Evolutionary conservation across 1,139 yeast species (phyloP), one percentile per base, ranked within the genome.

Genomic region (Saccharomyces hybrid): DNA sequence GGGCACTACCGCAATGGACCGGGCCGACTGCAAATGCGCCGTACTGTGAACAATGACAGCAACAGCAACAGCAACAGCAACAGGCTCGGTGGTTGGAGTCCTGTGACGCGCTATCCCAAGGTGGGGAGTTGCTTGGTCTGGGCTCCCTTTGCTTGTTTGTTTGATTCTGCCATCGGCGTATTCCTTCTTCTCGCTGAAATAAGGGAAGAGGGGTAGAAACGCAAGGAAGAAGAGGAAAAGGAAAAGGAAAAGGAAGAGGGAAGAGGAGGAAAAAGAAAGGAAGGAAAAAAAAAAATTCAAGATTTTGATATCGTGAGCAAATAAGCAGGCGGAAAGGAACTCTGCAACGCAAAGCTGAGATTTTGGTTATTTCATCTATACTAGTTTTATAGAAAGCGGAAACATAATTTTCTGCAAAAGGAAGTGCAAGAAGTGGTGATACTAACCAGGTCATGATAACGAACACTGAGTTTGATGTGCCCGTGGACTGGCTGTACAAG

Each of bases 401-500:
- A 19, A 38, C 11, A 11, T 4, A 19, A 11, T n/a, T n/a, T 38
- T 19, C 7, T 24, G 9, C 12, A 12, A 48, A 29, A 27, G 42
- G 34, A 29, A 48, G 24, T 9, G n/a, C 19, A 21, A 16, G 24
- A 14, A 21, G 50, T 12, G 38, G 50, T 9, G 32, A 48, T 48
- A 27, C 19, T 29, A 27, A 9, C 32, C 6, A 21, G 32, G 24
- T 28, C 12, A 48, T 46, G 24, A 24, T 31, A 8, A 49, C 32
- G 28, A 47, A 56, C 29, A 53, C 55, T 6, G 69, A 64, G 47
- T 60, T 66, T 29, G 71, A 68, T 56, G 64, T 68, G 29, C 66
- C 67, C 8, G 65, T 63, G 9, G 72, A 67, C 49, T 68, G 72
- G 72, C 56, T 68, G 46, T 68, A 68, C 57, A 66, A 62, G 54